Evolutionary conservation across 2,329 filamentous ascomycete genomes (phyloP).

Genomic region (Ceratocystis destructans): DNA sequence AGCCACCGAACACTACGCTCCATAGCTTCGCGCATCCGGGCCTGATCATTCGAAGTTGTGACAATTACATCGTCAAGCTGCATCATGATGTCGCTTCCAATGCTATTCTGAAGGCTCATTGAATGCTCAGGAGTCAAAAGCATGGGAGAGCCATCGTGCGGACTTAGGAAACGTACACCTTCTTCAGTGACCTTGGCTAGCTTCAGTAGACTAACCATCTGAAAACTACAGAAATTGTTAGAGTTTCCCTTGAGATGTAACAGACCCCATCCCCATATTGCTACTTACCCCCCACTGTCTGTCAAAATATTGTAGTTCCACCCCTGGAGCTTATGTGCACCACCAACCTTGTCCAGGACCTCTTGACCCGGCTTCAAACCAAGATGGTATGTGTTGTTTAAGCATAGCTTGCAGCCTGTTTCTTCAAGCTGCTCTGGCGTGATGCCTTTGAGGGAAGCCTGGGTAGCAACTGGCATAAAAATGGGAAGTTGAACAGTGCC

Average conservation of each 20-base stretch:
- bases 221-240: slow-evolving; percentile 52
- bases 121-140: slow-evolving; percentile 95
- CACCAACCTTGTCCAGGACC: slow-evolving; percentile 72
- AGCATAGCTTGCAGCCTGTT: slow-evolving; percentile 74
- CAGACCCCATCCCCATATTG: not conserved
- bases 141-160: slow-evolving; percentile 91
- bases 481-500: slow-evolving; percentile 79
- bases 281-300: slow-evolving; percentile 51
- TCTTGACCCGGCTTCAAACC: slow-evolving; percentile 89
- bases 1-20: slow-evolving; percentile 88
- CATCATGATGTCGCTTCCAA: slow-evolving; percentile 98
- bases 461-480: slow-evolving; percentile 97
- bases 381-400: slow-evolving; percentile 97
- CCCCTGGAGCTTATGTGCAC: slow-evolving; percentile 85
- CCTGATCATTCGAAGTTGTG: slow-evolving; percentile 80
- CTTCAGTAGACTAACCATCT: slow-evolving; percentile 94
- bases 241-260: not conserved
- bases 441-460: slow-evolving; percentile 86
- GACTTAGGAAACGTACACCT: slow-evolving; percentile 88
- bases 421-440: slow-evolving; percentile 85
- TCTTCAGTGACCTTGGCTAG: slow-evolving; percentile 90
- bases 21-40: slow-evolving; percentile 88
- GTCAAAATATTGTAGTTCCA: slow-evolving; percentile 95
- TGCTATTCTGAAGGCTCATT: slow-evolving; percentile 88
- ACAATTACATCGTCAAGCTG: slow-evolving; percentile 96